Evolutionary conservation across 169 alveolate species (phyloP), one percentile per base, ranked within the genome.

Genomic region (Plasmodium adleri): DNA sequence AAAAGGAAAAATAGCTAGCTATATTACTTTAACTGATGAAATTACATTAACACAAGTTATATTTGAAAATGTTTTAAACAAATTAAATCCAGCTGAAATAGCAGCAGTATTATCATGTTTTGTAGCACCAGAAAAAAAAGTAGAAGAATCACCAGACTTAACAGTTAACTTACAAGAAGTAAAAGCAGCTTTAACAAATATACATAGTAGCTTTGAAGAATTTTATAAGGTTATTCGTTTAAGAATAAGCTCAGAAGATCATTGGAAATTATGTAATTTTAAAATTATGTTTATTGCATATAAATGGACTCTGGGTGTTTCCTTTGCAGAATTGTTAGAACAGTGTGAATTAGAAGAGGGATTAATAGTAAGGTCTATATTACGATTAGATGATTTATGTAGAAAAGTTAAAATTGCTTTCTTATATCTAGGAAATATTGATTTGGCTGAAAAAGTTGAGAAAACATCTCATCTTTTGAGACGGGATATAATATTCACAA

Each of bases 401-500:
- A 95, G 95, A 52, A 94, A 92, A 60, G 92, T 94, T n/a, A 93
- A 91, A 20, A 96, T 92, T 43, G 98, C 98, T 12, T 96, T 98
- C 22, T 74, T 89, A 56, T 86, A 97, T 63, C 95, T 97, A 56
- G 99, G 99, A 2, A 97, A 98, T 78, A 90, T 68, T 47, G 95
- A 85, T 49, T 75, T 98, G 70, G 96, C 95, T 10, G 88, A 92
- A 12, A 96, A 95, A 58, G 88, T 97, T 49, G 97, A 95, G 32
- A 78, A 76, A 45, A 96, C 97, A n/a, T 90, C 96, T 32, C 89
- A 88, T 22, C 92, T 96, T 47, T 95, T 98, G 66, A 93, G 97
- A 45, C 92, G 99, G 60, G 99, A 98, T 91, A 98, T 98, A 45
- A 97, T 97, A 2, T 97, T 97, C 72, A 96, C 97, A 73, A 95